phyloP scores from a whole-genome alignment of 148 eudicot species.

The Persicaria tinctoria region DNA sequence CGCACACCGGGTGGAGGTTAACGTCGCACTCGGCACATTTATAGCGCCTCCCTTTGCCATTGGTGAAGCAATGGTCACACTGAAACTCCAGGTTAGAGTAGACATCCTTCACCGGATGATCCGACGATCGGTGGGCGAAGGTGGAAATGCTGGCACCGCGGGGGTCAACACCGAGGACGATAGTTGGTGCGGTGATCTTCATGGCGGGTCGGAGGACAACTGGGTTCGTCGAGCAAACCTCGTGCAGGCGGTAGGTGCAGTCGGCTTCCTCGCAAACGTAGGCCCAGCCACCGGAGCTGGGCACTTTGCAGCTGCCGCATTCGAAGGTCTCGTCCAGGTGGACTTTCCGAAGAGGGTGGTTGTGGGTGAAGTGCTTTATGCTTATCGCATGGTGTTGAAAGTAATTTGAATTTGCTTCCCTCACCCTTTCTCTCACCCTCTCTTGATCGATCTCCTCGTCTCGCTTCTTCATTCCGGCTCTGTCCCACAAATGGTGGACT shows the following conservation, averaged over 20 bases:
- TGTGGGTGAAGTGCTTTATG: not conserved
- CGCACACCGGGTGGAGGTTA: not conserved
- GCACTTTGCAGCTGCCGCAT: not conserved
- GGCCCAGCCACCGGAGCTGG: not conserved
- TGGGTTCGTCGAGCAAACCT: not conserved
- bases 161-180: not conserved
- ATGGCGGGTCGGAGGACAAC: not conserved
- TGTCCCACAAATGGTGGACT: not conserved
- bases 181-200: too few species aligned
- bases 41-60: not conserved
- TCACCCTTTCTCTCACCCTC: not conserved
- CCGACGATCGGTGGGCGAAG: not conserved
- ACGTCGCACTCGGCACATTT: not conserved
- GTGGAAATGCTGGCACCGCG: not conserved
- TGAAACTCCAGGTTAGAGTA: not conserved
- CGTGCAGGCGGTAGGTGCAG: not conserved
- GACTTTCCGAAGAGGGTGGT: not conserved
- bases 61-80: not conserved
- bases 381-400: not conserved
- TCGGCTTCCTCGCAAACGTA: not conserved
- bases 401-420: not conserved
- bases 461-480: not conserved
- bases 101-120: not conserved
- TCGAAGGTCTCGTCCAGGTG: not conserved
- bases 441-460: not conserved